These are phyloP conservation scores for Boletus mariae DNA, from an alignment of 1,284 basidiomycete species.

Conservation along the genomic window DNA sequence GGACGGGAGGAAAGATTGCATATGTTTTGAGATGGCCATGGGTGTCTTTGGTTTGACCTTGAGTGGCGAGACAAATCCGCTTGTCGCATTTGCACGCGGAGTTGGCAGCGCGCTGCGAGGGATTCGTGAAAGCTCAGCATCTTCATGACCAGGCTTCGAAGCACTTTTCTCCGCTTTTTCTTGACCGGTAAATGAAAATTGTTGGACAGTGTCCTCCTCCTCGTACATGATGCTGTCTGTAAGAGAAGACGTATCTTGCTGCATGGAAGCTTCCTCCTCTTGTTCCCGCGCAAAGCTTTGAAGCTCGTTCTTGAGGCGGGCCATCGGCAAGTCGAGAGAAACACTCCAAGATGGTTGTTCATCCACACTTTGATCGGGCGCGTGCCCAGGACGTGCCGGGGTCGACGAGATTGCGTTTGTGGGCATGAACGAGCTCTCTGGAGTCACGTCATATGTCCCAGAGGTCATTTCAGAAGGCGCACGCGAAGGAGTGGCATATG, in stretches of 20 bases:
- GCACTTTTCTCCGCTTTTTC: slow-evolving; percentile 43
- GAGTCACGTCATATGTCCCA: slow-evolving; percentile 40
- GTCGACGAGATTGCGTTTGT: slow-evolving; percentile 71
- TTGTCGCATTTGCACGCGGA: slow-evolving; percentile 39
- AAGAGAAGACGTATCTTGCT: slow-evolving; percentile 18
- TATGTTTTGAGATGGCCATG: slow-evolving; percentile 49
- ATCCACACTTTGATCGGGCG: slow-evolving; percentile 39
- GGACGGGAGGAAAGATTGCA: slow-evolving; percentile 61
- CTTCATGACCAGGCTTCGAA: slow-evolving; percentile 44
- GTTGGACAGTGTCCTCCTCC: slow-evolving; percentile 32
- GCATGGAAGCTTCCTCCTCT: slow-evolving; percentile 17
- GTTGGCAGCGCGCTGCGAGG: slow-evolving; percentile 31
- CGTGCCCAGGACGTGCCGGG: slow-evolving; percentile 49
- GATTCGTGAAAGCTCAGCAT: slow-evolving; percentile 37
- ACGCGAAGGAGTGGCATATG: slow-evolving; percentile 21
- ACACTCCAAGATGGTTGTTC: slow-evolving; percentile 60
- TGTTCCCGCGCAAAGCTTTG: slow-evolving; percentile 51
- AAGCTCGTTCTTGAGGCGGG: slow-evolving; percentile 67
- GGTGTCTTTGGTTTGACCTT: slow-evolving; percentile 48
- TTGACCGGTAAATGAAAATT: slow-evolving; percentile 35
- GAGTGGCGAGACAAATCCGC: slow-evolving; percentile 34
- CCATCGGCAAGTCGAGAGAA: slow-evolving; percentile 73
- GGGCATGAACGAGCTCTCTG: slow-evolving; percentile 68
- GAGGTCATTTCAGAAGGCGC: slow-evolving; percentile 15
- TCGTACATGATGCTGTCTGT: slow-evolving; percentile 31